Base-by-base conservation (phyloP, 306 rosid species). In the Arachis stenosperma region DNA sequence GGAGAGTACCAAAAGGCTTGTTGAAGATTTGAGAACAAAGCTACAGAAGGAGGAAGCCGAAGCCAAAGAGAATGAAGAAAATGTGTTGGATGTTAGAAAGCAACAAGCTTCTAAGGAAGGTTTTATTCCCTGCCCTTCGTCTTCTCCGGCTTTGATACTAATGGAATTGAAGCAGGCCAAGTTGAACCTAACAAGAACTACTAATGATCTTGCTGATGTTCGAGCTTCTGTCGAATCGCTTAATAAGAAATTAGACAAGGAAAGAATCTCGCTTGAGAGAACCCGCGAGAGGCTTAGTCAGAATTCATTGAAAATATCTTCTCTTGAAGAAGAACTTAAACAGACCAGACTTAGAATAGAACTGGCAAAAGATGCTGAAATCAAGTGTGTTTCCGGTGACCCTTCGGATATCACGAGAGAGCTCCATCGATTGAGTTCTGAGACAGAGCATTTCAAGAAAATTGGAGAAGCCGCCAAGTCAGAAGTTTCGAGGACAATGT, bases 141-240 rank as follows among this genome's bases (percentile, higher is more conserved):
- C 82, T 73, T 2, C 62, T 36, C 80, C 87, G 1, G 67, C 58
- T 13, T 66, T 36, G 57, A 79, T 68, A 82, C 79, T 91, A 41
- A 77, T 81, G 96, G 96, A 91, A 76, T 56, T 94, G 88, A 87
- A 88, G 71, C 96, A 91, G 81, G 98, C 99, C 3, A 94, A 91
- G 81, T 51, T 91, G 84, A 91, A 94, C 70, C 87, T 94, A 51
- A 83, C 84, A 59, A 83, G 85, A 76, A 94, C 92, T 10, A 88
- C 96, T 42, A 76, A 59, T 75, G 89, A 89, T 80, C 81, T 94
- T 39, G 90, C 98, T 66, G 96, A 83, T 3, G 82, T 88, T 50
- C 89, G 93, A 75, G 79, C 86, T 66, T 83, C 92, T 14, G 93
- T 87, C 17, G 85, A 87, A 40, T 66, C 56, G 0, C 86, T 86